These are phyloP conservation scores for Aspergillus vadensis DNA, from an alignment of 2,329 filamentous ascomycete species.

Conservation along the genomic window DNA sequence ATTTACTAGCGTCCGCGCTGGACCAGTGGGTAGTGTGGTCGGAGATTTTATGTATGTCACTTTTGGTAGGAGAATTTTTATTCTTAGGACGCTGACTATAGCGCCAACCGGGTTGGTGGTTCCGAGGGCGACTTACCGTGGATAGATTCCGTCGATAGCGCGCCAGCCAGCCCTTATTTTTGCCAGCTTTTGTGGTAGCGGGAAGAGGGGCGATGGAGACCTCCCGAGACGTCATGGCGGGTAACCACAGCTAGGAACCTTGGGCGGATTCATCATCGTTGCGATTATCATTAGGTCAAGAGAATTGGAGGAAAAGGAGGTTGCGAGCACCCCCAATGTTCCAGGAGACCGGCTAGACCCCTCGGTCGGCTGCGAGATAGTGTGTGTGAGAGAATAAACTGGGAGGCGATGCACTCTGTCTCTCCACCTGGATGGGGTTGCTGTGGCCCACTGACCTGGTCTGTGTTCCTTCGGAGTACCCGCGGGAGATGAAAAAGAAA, in stretches of 20 bases:
- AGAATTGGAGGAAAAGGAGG: neutral
- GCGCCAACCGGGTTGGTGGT: constrained; percentile 1
- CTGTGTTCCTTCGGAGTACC: neutral
- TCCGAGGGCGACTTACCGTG: neutral
- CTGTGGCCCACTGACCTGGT: neutral
- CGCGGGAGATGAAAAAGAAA: neutral
- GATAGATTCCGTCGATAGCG: constrained; percentile 4
- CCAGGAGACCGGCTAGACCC: neutral
- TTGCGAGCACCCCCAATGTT: neutral
- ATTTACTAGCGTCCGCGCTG: constrained; percentile 11
- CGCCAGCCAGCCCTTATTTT: neutral
- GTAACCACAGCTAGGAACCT: neutral
- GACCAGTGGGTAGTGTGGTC: neutral
- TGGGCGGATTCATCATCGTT: neutral
- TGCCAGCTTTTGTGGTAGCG: neutral
- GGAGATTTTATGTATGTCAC: constrained; percentile 8
- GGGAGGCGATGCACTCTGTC: neutral
- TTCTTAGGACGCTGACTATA: constrained; percentile 1
- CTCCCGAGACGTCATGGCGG: constrained; percentile 3
- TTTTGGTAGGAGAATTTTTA: neutral
- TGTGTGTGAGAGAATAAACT: neutral
- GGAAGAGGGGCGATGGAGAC: neutral
- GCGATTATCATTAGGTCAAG: constrained; percentile 3
- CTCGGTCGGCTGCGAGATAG: neutral
- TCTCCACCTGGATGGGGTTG: neutral